phyloP scores from a whole-genome alignment of 2,329 filamentous ascomycete genomes.

The Botrytis sinoallii region DNA sequence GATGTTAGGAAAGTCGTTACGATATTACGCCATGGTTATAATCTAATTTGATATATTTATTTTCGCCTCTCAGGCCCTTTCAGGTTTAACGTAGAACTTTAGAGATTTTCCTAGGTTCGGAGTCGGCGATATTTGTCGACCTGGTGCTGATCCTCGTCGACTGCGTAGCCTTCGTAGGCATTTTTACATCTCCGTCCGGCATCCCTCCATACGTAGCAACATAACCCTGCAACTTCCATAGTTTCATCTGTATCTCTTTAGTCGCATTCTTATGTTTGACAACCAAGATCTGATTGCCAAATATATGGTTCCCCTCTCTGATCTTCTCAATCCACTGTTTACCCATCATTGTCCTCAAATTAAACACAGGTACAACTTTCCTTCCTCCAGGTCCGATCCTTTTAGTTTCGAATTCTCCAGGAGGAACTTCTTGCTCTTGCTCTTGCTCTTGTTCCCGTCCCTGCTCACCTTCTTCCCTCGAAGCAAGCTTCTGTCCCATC shows the following conservation, averaged over 20 bases:
- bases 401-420: slow-evolving; percentile 46
- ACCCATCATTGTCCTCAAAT: slow-evolving; percentile 52
- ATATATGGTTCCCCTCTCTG: slow-evolving; percentile 31
- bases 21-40: not conserved
- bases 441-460: slow-evolving; percentile 20
- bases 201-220: slow-evolving; percentile 33
- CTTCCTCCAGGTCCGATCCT: slow-evolving; percentile 36
- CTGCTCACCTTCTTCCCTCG: not conserved
- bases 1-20: not conserved
- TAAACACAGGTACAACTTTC: slow-evolving; percentile 48
- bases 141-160: not conserved
- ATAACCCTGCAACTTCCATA: slow-evolving; percentile 61
- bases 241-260: slow-evolving; percentile 46
- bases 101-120: not conserved
- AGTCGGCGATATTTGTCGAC: not conserved
- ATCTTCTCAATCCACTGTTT: slow-evolving; percentile 44
- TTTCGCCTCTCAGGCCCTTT: not conserved
- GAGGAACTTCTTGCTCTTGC: slow-evolving; percentile 27
- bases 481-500: slow-evolving; percentile 23
- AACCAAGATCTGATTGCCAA: slow-evolving; percentile 41
- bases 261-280: slow-evolving; percentile 43
- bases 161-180: not conserved
- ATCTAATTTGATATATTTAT: not conserved
- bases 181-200: not conserved
- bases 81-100: not conserved